Percentiles rank a stretch among this genome's conserved stretches.
These are phyloP conservation scores for Blyttiomyces sp. DNA, from an alignment of 371 early-diverging fungal species.

Conservation along the genomic window DNA sequence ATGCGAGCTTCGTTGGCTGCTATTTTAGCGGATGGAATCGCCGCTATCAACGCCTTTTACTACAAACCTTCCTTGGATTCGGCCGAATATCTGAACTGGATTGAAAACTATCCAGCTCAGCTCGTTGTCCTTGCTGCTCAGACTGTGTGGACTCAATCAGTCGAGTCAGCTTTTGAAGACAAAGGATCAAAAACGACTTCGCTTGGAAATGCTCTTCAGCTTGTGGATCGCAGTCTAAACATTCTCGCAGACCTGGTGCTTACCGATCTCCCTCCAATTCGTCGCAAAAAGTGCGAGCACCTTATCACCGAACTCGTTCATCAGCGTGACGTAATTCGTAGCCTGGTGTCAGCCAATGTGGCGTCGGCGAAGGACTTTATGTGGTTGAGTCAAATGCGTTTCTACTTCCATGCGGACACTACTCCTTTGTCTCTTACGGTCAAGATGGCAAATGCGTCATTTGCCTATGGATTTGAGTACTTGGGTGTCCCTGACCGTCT, in stretches of 20 bases:
- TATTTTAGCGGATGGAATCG: slow-evolving; percentile 68
- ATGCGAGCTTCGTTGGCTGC: slow-evolving; percentile 84
- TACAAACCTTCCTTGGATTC: slow-evolving; percentile 60
- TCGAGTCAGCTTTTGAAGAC: slow-evolving; percentile 58
- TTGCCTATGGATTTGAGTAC: slow-evolving; percentile 96
- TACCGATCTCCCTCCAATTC: slow-evolving; percentile 74
- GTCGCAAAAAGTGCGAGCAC: slow-evolving; percentile 94
- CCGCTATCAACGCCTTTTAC: slow-evolving; percentile 58
- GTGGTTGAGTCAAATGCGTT: slow-evolving; percentile 98
- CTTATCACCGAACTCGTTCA: slow-evolving; percentile 97
- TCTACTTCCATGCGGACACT: slow-evolving; percentile 75
- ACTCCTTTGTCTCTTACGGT: slow-evolving; percentile 75
- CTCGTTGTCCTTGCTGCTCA: slow-evolving; percentile 90
- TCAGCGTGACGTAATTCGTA: slow-evolving; percentile 90
- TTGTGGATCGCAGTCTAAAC: slow-evolving; percentile 73
- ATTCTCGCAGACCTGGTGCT: slow-evolving; percentile 91
- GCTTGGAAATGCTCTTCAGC: slow-evolving; percentile 55
- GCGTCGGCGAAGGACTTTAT: slow-evolving; percentile 73
- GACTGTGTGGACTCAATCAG: slow-evolving; percentile 84
- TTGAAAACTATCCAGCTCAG: slow-evolving; percentile 88
- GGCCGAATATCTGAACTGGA: slow-evolving; percentile 74
- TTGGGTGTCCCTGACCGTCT: slow-evolving; percentile 94
- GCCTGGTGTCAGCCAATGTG: slow-evolving; percentile 58
- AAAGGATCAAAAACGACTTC: slow-evolving; percentile 19
- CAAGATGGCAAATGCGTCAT: slow-evolving; percentile 90